Evolutionary conservation across 202 grass and related monocot species (phyloP), one percentile per base, ranked within the genome.

Genomic region (Eragrostis tef): DNA sequence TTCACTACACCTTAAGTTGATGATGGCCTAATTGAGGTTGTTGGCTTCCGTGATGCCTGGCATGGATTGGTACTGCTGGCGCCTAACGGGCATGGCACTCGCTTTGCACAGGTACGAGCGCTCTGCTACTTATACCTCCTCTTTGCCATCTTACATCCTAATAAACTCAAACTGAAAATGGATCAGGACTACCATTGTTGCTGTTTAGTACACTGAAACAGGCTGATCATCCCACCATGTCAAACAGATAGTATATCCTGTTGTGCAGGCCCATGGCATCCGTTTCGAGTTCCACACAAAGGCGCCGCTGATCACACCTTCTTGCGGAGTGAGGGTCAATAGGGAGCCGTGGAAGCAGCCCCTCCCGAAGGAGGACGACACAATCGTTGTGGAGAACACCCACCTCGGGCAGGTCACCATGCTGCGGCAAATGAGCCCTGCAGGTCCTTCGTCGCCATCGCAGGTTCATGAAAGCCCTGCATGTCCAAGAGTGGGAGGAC

Each of bases 311-410:
- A 89, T 0, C 79, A 92, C 53, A 91, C 94, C 2, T 98, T 84
- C 86, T n/a, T n/a, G n/a, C n/a, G n/a, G n/a, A n/a, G 94, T 98
- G 94, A 89, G 92, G 69, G 71, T 98, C 5, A 92, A 98, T 0
- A 92, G 94, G 34, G 94, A 98, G 73, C 94, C 94, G 0, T 98
- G 94, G 94, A 98, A 94, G 82, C 92, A 98, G 72, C 94, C 94
- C 11, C 85, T 98, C 27, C 94, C 92, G 0, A 81, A 53, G 26
- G 88, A 98, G 11, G 88, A 93, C 0, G 88, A 91, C 79, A 86
- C 86, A 0, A 85, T 98, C 0, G 90, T 98, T 0, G 88, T 98
- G 21, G 92, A 98, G 67, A 94, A 94, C 72, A 91, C 92, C 41
- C 87, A 93, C 80, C 72, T 86, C 6, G 58, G 94, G 7, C 94